Evolutionary conservation across 257 asterid species (phyloP), one percentile per base, ranked within the genome.

Genomic region (Fraxinus pennsylvanica): DNA sequence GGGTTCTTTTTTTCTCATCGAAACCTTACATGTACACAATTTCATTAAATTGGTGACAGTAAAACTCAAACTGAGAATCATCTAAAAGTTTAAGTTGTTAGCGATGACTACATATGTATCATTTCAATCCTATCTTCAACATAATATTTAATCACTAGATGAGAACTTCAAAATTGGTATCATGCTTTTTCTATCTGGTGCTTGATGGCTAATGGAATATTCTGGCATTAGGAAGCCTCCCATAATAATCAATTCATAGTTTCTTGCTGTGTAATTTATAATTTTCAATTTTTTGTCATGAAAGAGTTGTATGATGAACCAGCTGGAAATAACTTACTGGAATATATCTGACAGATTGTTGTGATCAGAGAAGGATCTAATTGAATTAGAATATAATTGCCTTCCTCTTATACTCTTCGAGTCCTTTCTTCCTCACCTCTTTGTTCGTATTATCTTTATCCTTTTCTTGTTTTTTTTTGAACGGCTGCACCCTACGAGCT

Each of bases 401-500:
- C 21, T 17, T 52, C 22, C 9, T 52, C 22, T 5, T 52, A 4
- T 17, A 14, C 19, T 17, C 63, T 52, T 0, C 1, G 30, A n/a
- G 13, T 4, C 50, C 13, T n/a, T 29, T 9, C 3, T 33, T 76
- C 68, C 73, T 14, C 9, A 32, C 3, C 71, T 43, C 45, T 41
- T 6, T 66, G 17, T 43, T 43, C 52, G 17, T 43, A 43, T 10
- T 9, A 12, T 45, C 52, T 39, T 6, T 33, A 14, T 30, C 43
- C 9, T 9, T 39, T 39, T 39, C 1, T 3, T 39, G 9, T 2
- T 38, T 41, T 76, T 36, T 63, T 75, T 38, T 1, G 35, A 43
- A 29, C 50, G 19, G 66, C 10, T 6, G 5, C 1, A 70, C n/a
- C 36, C 2, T 27, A 67, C 74, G 76, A 84, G 79, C 33, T 78